Evolutionary conservation across 352 stramenopile genomes (phyloP).

Genomic region (Phytopythium chamaehyphon): DNA sequence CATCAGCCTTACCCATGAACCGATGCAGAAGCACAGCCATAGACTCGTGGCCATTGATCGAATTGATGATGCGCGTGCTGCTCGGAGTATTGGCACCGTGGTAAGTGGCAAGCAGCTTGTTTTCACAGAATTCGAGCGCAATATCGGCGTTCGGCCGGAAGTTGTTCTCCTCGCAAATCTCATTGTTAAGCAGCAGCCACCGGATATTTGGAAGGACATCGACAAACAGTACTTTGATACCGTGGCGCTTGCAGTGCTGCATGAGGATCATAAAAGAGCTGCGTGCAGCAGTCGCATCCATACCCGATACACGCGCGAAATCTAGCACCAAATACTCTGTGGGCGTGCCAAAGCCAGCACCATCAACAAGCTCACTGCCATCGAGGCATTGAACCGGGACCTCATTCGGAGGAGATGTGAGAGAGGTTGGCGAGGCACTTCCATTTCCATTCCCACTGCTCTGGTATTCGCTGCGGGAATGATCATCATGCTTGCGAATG

Average conservation of each 20-base stretch:
- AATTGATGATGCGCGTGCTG: slow-evolving; percentile 17
- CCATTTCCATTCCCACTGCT: slow-evolving; percentile 21
- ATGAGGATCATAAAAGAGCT: slow-evolving; percentile 82
- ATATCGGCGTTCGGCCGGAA: slow-evolving; percentile 73
- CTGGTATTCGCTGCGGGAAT: slow-evolving; percentile 16
- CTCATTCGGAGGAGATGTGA: slow-evolving; percentile 13
- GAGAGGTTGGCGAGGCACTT: slow-evolving; percentile 29
- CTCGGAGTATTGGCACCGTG: slow-evolving; percentile 25
- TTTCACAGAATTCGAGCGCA: slow-evolving; percentile 77
- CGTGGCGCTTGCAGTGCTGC: slow-evolving; percentile 69
- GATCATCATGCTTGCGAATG: slow-evolving; percentile 33
- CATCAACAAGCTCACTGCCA: slow-evolving; percentile 24
- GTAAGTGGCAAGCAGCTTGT: slow-evolving; percentile 36
- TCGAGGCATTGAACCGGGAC: slow-evolving; percentile 71
- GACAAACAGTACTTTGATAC: slow-evolving; percentile 68
- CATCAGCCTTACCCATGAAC: slow-evolving; percentile 75
- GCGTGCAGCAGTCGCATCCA: slow-evolving; percentile 84
- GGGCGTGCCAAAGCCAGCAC: slow-evolving; percentile 8
- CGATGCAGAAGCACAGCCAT: slow-evolving; percentile 70
- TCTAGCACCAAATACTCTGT: slow-evolving; percentile 88
- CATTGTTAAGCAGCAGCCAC: slow-evolving; percentile 58
- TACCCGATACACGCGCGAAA: slow-evolving; percentile 83
- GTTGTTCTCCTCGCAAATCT: slow-evolving; percentile 58
- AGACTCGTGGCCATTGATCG: slow-evolving; percentile 29
- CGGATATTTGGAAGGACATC: slow-evolving; percentile 67